Percentiles rank a stretch among this genome's conserved stretches.
phyloP scores from a whole-genome alignment of 2,329 filamentous ascomycete genomes.

The Huntiella omanensis region DNA sequence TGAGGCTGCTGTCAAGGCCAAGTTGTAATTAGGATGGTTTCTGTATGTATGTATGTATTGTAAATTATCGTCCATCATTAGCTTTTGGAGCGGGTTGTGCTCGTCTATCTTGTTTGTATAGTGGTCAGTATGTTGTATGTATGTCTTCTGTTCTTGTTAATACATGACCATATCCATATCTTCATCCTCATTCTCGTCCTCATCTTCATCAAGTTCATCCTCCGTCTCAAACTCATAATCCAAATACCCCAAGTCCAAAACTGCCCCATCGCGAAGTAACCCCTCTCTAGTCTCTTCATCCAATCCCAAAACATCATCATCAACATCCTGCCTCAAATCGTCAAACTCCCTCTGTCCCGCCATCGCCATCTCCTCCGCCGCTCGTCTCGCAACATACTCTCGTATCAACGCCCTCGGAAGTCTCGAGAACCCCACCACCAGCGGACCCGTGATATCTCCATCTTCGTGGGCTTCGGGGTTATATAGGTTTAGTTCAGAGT shows the following conservation, averaged over 20 bases:
- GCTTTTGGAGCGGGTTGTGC: background rate
- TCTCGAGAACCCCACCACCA: slow-evolving; percentile 1
- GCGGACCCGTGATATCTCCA: slow-evolving; percentile 17
- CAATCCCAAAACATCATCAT: slow-evolving; percentile 11
- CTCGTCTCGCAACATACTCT: background rate
- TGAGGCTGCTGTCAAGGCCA: slow-evolving; percentile 3
- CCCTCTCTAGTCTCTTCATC: slow-evolving; percentile 12
- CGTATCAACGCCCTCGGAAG: background rate
- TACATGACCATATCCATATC: background rate
- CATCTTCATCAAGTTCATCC: slow-evolving; percentile 19
- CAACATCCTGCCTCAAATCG: background rate
- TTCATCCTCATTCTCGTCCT: slow-evolving; percentile 16
- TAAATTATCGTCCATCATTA: no score
- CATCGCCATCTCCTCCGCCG: background rate
- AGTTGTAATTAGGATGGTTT: background rate
- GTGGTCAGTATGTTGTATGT: background rate
- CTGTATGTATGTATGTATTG: no score
- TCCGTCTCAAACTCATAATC: slow-evolving; percentile 19
- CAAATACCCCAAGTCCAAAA: slow-evolving; percentile 15
- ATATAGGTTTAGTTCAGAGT: slow-evolving; percentile 27
- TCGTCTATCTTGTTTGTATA: background rate
- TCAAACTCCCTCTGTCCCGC: background rate
- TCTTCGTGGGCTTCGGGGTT: slow-evolving; percentile 29
- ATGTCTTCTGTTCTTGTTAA: background rate
- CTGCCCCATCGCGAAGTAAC: slow-evolving; percentile 14